Conservation (phyloP, 345 rosid genomes). For the Bruguiera gymnorhiza region DNA sequence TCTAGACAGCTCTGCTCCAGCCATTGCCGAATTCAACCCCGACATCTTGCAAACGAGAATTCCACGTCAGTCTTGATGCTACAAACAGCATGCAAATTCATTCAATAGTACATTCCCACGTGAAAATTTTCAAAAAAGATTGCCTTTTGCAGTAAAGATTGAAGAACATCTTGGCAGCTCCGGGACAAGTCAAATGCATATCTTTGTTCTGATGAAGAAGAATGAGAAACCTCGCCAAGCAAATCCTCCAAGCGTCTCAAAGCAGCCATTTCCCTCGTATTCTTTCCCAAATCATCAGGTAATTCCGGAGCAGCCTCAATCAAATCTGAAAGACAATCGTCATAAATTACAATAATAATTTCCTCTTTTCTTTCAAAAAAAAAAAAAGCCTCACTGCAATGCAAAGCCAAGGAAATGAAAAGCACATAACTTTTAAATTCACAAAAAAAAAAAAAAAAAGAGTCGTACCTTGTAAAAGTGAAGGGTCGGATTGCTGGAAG, state of each 20-base stretch:
- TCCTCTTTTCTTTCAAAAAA: too few species aligned
- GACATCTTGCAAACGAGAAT: conserved; percentile 26
- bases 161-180: conserved; percentile 50
- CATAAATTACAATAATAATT: too few species aligned
- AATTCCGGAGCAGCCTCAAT: conserved; percentile 41
- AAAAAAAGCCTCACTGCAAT: too few species aligned
- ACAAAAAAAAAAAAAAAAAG: neutral
- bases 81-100: neutral
- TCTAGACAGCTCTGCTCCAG: conserved; percentile 35
- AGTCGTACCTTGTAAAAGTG: conserved; percentile 40
- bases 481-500: conserved; percentile 29
- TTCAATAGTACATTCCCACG: too few species aligned
- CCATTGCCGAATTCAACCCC: conserved; percentile 24
- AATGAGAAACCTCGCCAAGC: conserved; percentile 15
- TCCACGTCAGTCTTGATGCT: neutral
- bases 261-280: conserved; percentile 49
- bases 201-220: conserved; percentile 15
- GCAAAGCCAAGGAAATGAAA: neutral
- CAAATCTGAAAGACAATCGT: conserved; percentile 28
- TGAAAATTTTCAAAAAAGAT: neutral
- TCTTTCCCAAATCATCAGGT: conserved; percentile 25
- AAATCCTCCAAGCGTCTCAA: conserved; percentile 59
- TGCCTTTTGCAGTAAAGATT: conserved; percentile 38
- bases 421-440: neutral
- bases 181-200: conserved; percentile 28